These are phyloP conservation scores for Sporothrix dimorphospora DNA, from an alignment of 2,329 filamentous ascomycete genomes.

Conservation along the genomic window DNA sequence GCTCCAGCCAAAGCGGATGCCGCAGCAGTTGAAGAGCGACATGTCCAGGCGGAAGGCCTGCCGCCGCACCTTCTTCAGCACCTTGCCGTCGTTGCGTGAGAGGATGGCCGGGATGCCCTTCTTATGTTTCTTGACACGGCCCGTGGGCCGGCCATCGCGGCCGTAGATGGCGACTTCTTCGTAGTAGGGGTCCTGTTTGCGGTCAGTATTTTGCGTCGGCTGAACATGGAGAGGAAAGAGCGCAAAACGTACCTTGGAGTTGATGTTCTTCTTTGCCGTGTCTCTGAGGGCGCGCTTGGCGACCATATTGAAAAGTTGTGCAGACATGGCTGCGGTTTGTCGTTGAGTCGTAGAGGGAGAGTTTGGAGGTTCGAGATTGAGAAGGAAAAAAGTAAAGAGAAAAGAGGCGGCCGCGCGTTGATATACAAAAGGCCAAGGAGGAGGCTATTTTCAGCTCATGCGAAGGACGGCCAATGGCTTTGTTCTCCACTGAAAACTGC, in stretches of 20 bases:
- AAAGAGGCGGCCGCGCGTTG: background rate
- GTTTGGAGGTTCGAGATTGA: background rate
- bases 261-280: constrained; percentile 36
- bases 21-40: constrained; percentile 77
- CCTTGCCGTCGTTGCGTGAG: constrained; percentile 76
- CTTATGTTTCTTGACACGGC: constrained; percentile 79
- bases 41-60: constrained; percentile 86
- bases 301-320: constrained; percentile 32
- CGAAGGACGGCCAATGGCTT: constrained; percentile 20
- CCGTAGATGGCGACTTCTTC: constrained; percentile 77
- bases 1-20: constrained; percentile 86
- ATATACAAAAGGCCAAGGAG: background rate
- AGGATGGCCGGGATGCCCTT: constrained; percentile 84
- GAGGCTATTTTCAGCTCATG: constrained; percentile 11
- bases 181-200: constrained; percentile 80
- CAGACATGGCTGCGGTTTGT: constrained; percentile 30
- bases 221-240: no score
- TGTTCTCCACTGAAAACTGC: constrained; percentile 25
- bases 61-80: constrained; percentile 84
- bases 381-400: background rate
- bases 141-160: constrained; percentile 64
- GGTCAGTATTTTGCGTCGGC: no score
- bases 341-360: background rate
- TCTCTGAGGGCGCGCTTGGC: constrained; percentile 35
- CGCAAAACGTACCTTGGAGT: constrained; percentile 34